Base-by-base conservation (phyloP, 139 green algal species). In the Chlorella ohadii region DNA sequence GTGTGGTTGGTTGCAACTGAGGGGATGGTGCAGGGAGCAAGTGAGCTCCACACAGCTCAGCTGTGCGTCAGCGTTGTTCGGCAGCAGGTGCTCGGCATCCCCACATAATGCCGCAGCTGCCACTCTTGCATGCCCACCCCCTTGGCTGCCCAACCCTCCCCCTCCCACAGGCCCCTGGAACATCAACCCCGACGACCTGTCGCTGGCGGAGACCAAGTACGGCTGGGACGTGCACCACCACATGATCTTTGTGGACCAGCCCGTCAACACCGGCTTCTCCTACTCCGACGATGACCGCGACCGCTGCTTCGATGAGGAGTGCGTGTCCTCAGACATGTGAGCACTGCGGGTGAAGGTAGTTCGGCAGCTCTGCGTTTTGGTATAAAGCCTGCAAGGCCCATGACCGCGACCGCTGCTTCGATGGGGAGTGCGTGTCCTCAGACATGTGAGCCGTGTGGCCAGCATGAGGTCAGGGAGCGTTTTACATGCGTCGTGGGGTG, bases 231-330 rank as follows among this genome's bases (percentile, higher is more conserved):
- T 82, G 9, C 76, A 75, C 65, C 57, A 87, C 76, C 89, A 91
- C 72, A 93, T 93, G 71, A 95, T 97, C 68, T 97, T 93, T 83
- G 86, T 92, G 51, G 70, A 77, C 70, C 95, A 99, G 88, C 97
- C 97, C 39, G 95, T 99, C 61, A 92, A 93, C 82, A 99, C 96
- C 12, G 97, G 97, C 31, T 99, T 98, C 88, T 96, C 89, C 23
- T 99, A 93, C 79, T 94, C 86, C 56, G 38, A 92, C 12, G 87
- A 91, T 28, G 38, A 81, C 6, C 72, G 82, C 0, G 91, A 93
- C 65, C 61, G 65, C 41, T 92, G 82, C 51, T 92, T 91, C 85
- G 84, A 92, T 68, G 94, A 97, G 85, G 41, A 79, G 11, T 88
- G 81, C n/a, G 96, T 99, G 28, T 90, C 89, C 2, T 87, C 92